Evolutionary conservation across 2,329 filamentous ascomycete genomes (phyloP).

Genomic region (Shiraia bambusicola): DNA sequence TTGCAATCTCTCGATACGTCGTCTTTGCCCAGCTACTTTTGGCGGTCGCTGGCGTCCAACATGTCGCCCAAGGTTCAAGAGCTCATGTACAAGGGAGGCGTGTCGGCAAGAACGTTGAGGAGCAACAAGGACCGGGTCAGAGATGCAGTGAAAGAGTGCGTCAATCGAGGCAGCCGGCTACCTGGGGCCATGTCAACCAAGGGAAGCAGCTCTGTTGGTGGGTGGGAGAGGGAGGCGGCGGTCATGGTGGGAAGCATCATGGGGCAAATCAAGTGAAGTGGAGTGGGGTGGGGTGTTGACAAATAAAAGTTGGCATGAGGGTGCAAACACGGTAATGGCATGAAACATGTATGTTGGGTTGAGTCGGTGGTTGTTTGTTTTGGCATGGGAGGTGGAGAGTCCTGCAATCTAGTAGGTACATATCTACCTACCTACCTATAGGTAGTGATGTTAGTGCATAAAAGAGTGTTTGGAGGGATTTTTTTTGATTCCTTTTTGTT

Average conservation of each 20-base stretch:
- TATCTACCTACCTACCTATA: too few species aligned
- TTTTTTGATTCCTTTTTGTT: constrained; percentile 1
- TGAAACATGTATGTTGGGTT: too few species aligned
- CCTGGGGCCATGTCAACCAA: constrained; percentile 57
- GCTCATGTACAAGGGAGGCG: constrained; percentile 78
- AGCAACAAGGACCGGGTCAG: constrained; percentile 73
- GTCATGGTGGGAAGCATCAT: constrained; percentile 91
- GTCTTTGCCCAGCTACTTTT: constrained; percentile 87
- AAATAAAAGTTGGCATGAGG: neutral
- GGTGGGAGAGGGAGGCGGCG: constrained; percentile 88
- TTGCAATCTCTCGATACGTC: constrained; percentile 81
- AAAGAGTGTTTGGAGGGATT: neutral
- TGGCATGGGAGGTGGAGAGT: neutral
- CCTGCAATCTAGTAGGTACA: too few species aligned
- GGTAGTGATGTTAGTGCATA: neutral
- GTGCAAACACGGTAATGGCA: too few species aligned
- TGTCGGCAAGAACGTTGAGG: constrained; percentile 76
- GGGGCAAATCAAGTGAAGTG: constrained; percentile 42
- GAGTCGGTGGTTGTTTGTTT: neutral
- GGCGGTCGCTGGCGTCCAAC: constrained; percentile 80
- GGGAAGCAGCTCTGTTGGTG: constrained; percentile 51
- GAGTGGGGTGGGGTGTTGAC: constrained; percentile 12
- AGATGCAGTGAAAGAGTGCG: constrained; percentile 79
- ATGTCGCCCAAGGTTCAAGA: constrained; percentile 79
- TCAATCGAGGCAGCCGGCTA: constrained; percentile 72